phyloP scores from a whole-genome alignment of 192 early-diverging fungal species.

The Chytriomyces sp. region DNA sequence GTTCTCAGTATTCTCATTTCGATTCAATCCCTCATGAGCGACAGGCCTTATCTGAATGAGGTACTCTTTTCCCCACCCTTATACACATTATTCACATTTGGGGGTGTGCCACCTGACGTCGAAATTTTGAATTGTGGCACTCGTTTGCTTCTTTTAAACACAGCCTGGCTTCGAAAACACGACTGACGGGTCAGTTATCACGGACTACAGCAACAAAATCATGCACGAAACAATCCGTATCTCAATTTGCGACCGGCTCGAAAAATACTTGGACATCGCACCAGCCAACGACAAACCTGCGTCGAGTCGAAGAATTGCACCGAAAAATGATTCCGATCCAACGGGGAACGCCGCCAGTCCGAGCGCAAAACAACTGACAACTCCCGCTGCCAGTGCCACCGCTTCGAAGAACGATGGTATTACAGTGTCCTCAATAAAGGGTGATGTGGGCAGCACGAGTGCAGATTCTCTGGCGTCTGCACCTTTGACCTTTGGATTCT shows the following conservation, averaged over 20 bases:
- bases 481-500: conserved; percentile 38
- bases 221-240: conserved; percentile 68
- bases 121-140: background rate
- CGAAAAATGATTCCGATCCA: background rate
- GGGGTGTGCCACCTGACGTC: background rate
- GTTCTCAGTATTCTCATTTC: conserved; percentile 63
- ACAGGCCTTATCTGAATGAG: conserved; percentile 67
- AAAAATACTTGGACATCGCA: conserved; percentile 34
- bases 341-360: background rate
- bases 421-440: too few relatives aligned
- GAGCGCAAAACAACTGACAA: background rate
- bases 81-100: background rate
- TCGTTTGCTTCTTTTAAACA: background rate
- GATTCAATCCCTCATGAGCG: conserved; percentile 67
- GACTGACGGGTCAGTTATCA: conserved; percentile 42
- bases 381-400: background rate
- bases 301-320: background rate
- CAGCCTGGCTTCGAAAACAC: conserved; percentile 63
- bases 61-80: conserved; percentile 1
- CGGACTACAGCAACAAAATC: conserved; percentile 66
- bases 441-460: background rate
- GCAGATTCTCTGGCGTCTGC: background rate
- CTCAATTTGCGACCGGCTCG: conserved; percentile 63
- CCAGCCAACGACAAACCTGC: background rate
- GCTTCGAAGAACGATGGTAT: background rate